A percentile compares a stretch with the other conserved stretches of the same genome.
phyloP scores from a whole-genome alignment of 1,284 basidiomycete genomes.

The Marasmius fiardii region DNA sequence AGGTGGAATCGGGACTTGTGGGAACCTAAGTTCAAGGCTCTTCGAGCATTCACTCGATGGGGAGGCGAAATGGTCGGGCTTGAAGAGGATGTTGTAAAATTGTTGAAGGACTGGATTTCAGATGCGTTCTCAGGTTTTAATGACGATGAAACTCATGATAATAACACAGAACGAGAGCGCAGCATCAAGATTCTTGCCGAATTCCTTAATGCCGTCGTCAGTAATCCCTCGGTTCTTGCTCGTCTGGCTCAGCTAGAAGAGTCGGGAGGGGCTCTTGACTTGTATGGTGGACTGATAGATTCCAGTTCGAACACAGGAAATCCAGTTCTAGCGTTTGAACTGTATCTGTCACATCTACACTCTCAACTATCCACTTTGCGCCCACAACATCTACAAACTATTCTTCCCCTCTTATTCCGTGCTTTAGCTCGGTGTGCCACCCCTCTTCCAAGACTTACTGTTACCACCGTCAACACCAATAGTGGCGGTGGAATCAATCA shows the following conservation, averaged over 20 bases:
- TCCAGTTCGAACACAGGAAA: constrained; percentile 31
- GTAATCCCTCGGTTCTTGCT: constrained; percentile 48
- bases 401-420: constrained; percentile 71
- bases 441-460: constrained; percentile 61
- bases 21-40: constrained; percentile 64
- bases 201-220: constrained; percentile 50
- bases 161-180: constrained; percentile 51
- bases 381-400: constrained; percentile 45
- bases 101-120: constrained; percentile 61
- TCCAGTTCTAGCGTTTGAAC: constrained; percentile 52
- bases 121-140: constrained; percentile 57
- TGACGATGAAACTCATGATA: constrained; percentile 38
- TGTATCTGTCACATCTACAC: constrained; percentile 63
- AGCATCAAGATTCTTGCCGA: constrained; percentile 55
- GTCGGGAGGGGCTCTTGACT: constrained; percentile 46
- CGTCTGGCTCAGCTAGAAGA: constrained; percentile 49
- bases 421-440: constrained; percentile 59
- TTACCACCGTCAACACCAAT: constrained; percentile 27
- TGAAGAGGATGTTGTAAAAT: constrained; percentile 49
- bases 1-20: constrained; percentile 64
- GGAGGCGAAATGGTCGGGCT: constrained; percentile 62
- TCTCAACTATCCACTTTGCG: constrained; percentile 57
- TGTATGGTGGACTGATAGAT: constrained; percentile 58
- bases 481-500: constrained; percentile 19
- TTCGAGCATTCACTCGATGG: constrained; percentile 54